Base-by-base conservation (phyloP, 2,329 filamentous ascomycete genomes). In the Nothophoma quercina region DNA sequence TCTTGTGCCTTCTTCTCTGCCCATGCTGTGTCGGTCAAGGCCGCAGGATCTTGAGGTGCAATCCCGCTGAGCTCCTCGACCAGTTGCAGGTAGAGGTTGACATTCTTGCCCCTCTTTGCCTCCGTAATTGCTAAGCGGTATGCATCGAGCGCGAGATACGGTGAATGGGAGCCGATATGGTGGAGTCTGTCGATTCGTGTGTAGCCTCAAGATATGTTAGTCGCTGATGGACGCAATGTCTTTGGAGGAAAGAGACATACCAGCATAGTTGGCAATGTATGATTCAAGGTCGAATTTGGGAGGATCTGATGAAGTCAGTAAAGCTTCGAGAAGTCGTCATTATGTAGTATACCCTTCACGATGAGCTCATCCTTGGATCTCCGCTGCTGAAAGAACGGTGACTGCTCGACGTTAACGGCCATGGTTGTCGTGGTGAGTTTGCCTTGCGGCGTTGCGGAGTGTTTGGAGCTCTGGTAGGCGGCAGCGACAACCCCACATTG, bases 251-350 rank as follows among this genome's bases (percentile, higher is more conserved):
- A n/a, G 15, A 8, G 44, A 5, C 78, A 36, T 77, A 93, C 93
- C 91, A 71, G 81, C 83, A 75, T 98, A 99, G 70, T 97, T 96
- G 61, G 88, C 83, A 41, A 96, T 89, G 75, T 97, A 98, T 29
- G 89, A 85, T 56, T 97, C 91, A 33, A 99, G 83, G 67, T 98
- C 95, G 63, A 98, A 88, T 70, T 93, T 96, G 8, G 93, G 93
- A 6, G 84, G 76, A 39, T 91, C 90, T 93, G 53, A 13, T 23
- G 19, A 33, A 30, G 49, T 73, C 51, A 69, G 67, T 50, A 34
- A 19, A 19, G 28, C 19, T 28, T 23, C 8, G 6, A 32, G 7
- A 22, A 19, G 28, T 25, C 23, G 9, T 28, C 5, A 16, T 29
- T 18, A 59, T n/a, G n/a, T n/a, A n/a, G n/a, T n/a, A n/a, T n/a